These are phyloP conservation scores for Penicillium sp. DNA, from an alignment of 2,329 filamentous ascomycete species.

Conservation along the genomic window DNA sequence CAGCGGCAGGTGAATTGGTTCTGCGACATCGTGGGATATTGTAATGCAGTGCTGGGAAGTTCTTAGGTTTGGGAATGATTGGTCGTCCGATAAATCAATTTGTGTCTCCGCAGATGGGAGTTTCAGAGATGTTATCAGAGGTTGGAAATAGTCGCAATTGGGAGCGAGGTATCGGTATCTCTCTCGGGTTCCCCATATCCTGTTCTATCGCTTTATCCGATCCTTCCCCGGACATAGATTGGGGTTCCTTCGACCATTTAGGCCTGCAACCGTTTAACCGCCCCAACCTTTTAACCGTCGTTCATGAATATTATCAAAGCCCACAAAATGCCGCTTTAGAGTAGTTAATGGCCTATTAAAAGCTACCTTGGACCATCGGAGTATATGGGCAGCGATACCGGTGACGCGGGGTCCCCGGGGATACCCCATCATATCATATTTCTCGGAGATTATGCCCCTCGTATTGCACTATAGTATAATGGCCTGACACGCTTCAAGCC, in stretches of 20 bases:
- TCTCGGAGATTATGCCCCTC: conserved; percentile 2
- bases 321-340: not conserved
- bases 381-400: not conserved
- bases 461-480: not conserved
- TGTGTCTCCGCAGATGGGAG: not conserved
- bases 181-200: not conserved
- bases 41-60: not conserved
- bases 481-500: not conserved
- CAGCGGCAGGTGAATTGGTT: conserved; percentile 17
- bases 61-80: not conserved
- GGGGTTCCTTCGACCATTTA: not conserved
- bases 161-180: not conserved
- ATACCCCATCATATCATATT: conserved; percentile 2
- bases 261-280: not conserved
- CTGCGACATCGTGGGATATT: conserved; percentile 4
- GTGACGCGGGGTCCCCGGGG: not conserved
- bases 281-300: conserved; percentile 1
- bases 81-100: not conserved
- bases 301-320: not conserved
- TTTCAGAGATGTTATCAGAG: conserved; percentile 1
- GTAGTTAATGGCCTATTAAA: conserved; percentile 1
- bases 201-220: not conserved
- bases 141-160: not conserved
- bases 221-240: not conserved
- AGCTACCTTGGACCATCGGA: not conserved